Conservation (phyloP, 495 filamentous ascomycete genomes). For the Hamigera avellanea region DNA sequence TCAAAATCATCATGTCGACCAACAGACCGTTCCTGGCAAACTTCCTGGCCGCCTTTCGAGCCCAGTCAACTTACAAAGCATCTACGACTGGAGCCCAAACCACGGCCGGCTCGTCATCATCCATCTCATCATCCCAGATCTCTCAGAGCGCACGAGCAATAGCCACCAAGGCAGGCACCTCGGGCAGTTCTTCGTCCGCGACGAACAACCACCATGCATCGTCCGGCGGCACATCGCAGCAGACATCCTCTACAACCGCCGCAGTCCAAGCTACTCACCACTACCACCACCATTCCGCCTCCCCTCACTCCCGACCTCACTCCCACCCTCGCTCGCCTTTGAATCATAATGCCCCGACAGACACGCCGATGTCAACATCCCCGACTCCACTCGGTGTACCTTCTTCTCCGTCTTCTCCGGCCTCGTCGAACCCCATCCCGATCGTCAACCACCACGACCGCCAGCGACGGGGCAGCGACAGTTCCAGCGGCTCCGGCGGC, state of each 20-base stretch:
- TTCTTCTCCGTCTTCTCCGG: constrained; percentile 14
- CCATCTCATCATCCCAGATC: constrained; percentile 24
- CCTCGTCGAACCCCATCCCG: constrained; percentile 21
- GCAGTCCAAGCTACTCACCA: constrained; percentile 7
- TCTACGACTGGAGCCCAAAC: constrained; percentile 18
- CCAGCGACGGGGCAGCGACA: constrained; percentile 52
- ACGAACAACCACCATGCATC: not conserved
- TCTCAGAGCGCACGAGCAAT: constrained; percentile 31
- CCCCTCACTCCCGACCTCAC: constrained; percentile 10
- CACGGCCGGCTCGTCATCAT: constrained; percentile 11
- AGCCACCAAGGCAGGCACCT: constrained; percentile 23
- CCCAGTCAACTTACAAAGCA: constrained; percentile 41
- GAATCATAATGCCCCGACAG: not conserved
- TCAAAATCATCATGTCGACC: constrained; percentile 34
- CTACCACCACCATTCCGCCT: constrained; percentile 6
- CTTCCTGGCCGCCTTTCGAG: constrained; percentile 76
- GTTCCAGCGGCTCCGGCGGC: constrained; percentile 62
- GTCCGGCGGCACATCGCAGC: constrained; percentile 4
- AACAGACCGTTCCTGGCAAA: constrained; percentile 78
- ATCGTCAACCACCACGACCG: constrained; percentile 29
- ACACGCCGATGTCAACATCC: constrained; percentile 11
- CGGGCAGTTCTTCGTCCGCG: constrained; percentile 3
- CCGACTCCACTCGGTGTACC: constrained; percentile 7
- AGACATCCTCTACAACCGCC: constrained; percentile 10
- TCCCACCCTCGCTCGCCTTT: no score